Base-by-base conservation (phyloP, 1,284 basidiomycete species). In the Tilletia setariae region DNA sequence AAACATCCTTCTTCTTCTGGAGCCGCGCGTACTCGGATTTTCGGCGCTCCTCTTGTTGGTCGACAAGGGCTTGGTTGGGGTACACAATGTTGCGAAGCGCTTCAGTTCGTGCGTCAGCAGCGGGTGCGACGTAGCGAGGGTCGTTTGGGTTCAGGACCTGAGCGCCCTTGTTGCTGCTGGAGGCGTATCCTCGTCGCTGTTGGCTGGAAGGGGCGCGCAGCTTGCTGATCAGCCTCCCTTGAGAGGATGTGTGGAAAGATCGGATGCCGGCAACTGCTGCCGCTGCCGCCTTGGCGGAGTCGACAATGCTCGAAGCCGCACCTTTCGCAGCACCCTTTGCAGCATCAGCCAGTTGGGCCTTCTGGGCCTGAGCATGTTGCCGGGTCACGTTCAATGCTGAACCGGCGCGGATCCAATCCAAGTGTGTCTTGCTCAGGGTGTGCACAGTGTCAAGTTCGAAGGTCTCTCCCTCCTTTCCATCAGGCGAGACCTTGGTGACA, bases 391-490 rank as follows among this genome's bases (percentile, higher is more conserved):
- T 82, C 63, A 82, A 70, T 40, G 80, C 80, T 46, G 79, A 80
- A 13, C 80, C 80, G 11, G 79, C 77, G 8, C 79, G 77, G 63
- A 82, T 81, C 80, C 80, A 82, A 28, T 74, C 74, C 28, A 82
- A 68, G 56, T 81, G 80, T 46, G 79, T 76, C 21, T 70, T 65
- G 49, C 70, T 72, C 51, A 81, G 67, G 56, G 76, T 73, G 72
- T 81, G 80, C 70, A 75, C 76, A 43, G 79, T 82, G 7, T 75
- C 74, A 62, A 81, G 46, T 68, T 80, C 77, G 51, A 82, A 76
- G 32, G 71, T 68, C 69, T 78, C 74, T n/a, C 74, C 72, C n/a
- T 70, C 73, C 65, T 66, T 67, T 30, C 80, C 80, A 51, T 79
- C 73, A 25, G 70, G 35, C 19, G 67, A 66, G 23, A 80, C 74